Percentiles rank a stretch among this genome's conserved stretches.
phyloP scores from a whole-genome alignment of 306 rosid genomes.

The barrel medic (Medicago truncatula) region DNA sequence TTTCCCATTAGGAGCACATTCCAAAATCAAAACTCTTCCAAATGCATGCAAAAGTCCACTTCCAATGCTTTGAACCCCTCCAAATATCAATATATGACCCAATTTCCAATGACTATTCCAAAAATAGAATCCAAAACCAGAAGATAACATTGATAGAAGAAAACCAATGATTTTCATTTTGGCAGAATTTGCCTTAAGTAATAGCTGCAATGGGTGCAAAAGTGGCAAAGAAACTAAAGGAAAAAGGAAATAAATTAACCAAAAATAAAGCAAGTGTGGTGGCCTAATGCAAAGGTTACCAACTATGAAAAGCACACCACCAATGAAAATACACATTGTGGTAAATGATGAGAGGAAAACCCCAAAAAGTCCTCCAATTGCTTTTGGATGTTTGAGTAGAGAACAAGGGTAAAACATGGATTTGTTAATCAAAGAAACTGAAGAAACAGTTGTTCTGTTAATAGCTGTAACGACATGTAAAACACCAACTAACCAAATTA shows the following conservation, averaged over 20 bases:
- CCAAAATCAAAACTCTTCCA: conserved; percentile 67
- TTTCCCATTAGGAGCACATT: conserved; percentile 65
- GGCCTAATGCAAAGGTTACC: conserved; percentile 74
- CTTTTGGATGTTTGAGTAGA: conserved; percentile 62
- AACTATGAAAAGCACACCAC: conserved; percentile 60
- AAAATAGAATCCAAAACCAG: conserved; percentile 68
- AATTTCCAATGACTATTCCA: conserved; percentile 47
- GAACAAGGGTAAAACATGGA: conserved; percentile 47
- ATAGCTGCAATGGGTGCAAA: conserved; percentile 57
- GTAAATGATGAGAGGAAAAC: conserved; percentile 65
- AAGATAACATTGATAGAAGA: conserved; percentile 49
- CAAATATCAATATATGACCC: conserved; percentile 51
- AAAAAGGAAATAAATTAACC: conserved; percentile 72
- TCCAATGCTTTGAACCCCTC: conserved; percentile 68
- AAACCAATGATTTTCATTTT: conserved; percentile 81
- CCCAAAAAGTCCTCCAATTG: conserved; percentile 55
- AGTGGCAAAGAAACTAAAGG: conserved; percentile 69
- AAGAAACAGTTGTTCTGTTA: conserved; percentile 33
- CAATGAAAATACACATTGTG: conserved; percentile 70
- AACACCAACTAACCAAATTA: conserved; percentile 68
- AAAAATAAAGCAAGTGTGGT: conserved; percentile 56
- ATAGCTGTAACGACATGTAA: conserved; percentile 56
- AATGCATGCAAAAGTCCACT: conserved; percentile 62
- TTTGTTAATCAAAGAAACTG: conserved; percentile 9
- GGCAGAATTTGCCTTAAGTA: conserved; percentile 49